phyloP scores from a whole-genome alignment of 1,139 yeast species.

The Pichia sp. region DNA sequence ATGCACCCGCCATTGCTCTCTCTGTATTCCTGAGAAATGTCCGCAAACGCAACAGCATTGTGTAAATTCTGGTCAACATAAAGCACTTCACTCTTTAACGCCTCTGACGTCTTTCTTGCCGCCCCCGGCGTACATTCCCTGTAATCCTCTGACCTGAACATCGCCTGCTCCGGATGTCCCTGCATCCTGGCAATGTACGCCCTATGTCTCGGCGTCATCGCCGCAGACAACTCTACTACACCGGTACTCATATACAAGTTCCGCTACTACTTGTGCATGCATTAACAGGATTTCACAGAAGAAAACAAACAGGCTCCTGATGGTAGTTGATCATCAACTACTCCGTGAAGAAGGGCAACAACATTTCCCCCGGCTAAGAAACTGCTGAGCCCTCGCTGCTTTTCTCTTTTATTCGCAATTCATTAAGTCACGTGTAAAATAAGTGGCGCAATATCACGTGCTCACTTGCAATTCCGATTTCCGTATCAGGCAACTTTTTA shows the following conservation, averaged over 20 bases:
- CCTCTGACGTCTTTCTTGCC: too few relatives aligned
- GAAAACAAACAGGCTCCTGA: neutral
- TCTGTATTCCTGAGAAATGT: neutral
- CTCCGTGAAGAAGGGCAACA: too few relatives aligned
- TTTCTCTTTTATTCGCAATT: neutral
- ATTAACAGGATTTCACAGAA: neutral
- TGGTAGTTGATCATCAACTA: neutral
- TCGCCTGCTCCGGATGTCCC: neutral
- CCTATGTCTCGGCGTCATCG: neutral
- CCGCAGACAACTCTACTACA: neutral
- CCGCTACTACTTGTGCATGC: too few relatives aligned
- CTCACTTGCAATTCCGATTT: neutral
- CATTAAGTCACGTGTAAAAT: neutral
- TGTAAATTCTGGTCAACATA: neutral
- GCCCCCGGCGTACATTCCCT: too few relatives aligned
- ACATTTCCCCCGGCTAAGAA: neutral
- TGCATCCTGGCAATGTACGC: neutral
- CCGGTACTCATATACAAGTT: neutral
- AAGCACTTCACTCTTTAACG: neutral
- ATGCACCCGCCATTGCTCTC: neutral
- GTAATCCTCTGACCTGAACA: neutral
- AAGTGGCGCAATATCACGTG: slow-evolving; percentile 6
- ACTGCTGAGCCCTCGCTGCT: neutral
- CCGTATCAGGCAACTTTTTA: neutral
- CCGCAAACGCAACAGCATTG: neutral